Evolutionary conservation across 2,329 filamentous ascomycete genomes (phyloP).

Genomic region (Cercospora citrullina): DNA sequence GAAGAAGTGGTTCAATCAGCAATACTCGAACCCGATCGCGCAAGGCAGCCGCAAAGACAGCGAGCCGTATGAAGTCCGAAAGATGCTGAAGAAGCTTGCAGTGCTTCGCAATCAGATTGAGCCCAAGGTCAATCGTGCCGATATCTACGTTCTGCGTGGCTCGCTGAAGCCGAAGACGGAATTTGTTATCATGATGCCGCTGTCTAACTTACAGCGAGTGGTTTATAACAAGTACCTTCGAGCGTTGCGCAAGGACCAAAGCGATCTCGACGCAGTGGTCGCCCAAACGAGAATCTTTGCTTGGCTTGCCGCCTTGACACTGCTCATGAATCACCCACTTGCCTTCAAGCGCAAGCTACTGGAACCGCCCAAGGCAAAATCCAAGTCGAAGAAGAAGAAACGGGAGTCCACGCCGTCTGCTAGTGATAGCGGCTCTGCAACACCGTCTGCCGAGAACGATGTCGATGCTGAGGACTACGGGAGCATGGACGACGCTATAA

Average conservation of each 20-base stretch:
- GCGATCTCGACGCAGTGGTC: background rate
- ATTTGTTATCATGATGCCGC: constrained; percentile 73
- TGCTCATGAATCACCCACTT: constrained; percentile 61
- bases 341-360: constrained; percentile 54
- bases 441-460: constrained; percentile 25
- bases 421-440: constrained; percentile 19
- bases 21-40: constrained; percentile 73
- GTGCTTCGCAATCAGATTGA: constrained; percentile 70
- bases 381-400: constrained; percentile 9
- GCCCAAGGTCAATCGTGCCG: constrained; percentile 76
- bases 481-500: constrained; percentile 34
- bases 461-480: constrained; percentile 23
- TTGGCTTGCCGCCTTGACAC: constrained; percentile 55
- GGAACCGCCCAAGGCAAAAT: constrained; percentile 37
- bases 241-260: constrained; percentile 43
- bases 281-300: constrained; percentile 47
- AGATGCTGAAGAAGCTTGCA: constrained; percentile 65
- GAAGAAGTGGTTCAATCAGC: constrained; percentile 63
- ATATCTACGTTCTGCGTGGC: constrained; percentile 65
- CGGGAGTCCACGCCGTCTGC: constrained; percentile 15
- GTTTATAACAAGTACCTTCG: constrained; percentile 61
- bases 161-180: constrained; percentile 75
- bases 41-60: constrained; percentile 70
- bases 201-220: constrained; percentile 64
- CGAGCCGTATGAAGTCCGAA: constrained; percentile 54